phyloP scores from a whole-genome alignment of 129 eudicot genomes.

The Oenanthe sinensis region DNA sequence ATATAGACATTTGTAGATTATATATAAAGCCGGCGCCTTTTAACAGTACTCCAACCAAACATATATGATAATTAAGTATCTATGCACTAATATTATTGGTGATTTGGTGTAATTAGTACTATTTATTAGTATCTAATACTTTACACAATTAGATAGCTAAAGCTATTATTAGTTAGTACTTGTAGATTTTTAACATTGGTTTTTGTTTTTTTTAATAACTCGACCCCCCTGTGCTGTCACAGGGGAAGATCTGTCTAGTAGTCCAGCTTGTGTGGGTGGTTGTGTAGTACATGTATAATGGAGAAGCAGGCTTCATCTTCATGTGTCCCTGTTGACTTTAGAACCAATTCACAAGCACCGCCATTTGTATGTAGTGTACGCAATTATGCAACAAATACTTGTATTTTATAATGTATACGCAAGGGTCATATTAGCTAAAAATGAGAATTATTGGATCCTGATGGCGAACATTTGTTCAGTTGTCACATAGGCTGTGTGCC shows the following conservation, averaged over 20 bases:
- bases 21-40: background rate
- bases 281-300: background rate
- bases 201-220: background rate
- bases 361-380: background rate
- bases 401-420: background rate
- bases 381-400: background rate
- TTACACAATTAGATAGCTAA: no score
- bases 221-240: background rate
- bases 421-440: background rate
- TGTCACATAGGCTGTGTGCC: constrained; percentile 1
- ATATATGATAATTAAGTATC: no score
- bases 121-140: no score
- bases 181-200: no score
- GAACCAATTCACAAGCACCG: constrained; percentile 1
- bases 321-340: constrained; percentile 10
- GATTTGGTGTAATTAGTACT: no score
- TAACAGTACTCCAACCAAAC: background rate
- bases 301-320: constrained; percentile 9
- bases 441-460: background rate
- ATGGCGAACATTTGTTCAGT: background rate
- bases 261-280: background rate
- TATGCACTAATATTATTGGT: no score
- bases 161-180: no score
- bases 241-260: constrained; percentile 4
- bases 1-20: background rate